Percentiles rank a stretch among this genome's conserved stretches.
Evolutionary conservation across 108 stramenopile species (phyloP).

Genomic region (Seminavis robusta): DNA sequence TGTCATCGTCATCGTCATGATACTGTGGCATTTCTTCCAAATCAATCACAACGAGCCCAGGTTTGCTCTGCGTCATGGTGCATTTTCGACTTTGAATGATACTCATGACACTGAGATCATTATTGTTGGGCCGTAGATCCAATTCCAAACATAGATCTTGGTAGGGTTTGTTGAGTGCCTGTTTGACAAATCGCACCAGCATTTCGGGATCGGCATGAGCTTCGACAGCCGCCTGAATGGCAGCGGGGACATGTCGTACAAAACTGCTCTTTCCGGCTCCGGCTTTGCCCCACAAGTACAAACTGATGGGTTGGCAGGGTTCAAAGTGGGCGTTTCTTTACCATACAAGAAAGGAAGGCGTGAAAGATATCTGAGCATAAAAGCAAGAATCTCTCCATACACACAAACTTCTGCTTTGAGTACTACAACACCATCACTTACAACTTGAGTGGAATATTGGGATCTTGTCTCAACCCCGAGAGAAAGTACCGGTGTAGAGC

Average conservation of each 20-base stretch:
- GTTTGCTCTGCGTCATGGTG: slow-evolving; percentile 64
- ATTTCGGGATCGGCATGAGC: slow-evolving; percentile 51
- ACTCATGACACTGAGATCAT: slow-evolving; percentile 70
- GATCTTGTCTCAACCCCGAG: slow-evolving; percentile 26
- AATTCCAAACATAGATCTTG: slow-evolving; percentile 43
- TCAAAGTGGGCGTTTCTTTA: slow-evolving; percentile 53
- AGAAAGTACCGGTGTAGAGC: slow-evolving; percentile 31
- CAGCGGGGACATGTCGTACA: slow-evolving; percentile 44
- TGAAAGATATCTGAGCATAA: background rate
- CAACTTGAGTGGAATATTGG: slow-evolving; percentile 25
- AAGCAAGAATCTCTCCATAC: background rate
- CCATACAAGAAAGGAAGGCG: background rate
- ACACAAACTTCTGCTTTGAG: background rate
- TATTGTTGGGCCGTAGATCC: slow-evolving; percentile 73
- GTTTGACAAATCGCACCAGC: slow-evolving; percentile 66
- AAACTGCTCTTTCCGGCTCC: slow-evolving; percentile 63
- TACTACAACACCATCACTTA: slow-evolving; percentile 6
- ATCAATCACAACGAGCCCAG: slow-evolving; percentile 56
- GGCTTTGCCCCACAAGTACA: slow-evolving; percentile 63
- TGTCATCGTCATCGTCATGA: slow-evolving; percentile 11
- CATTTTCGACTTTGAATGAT: slow-evolving; percentile 68
- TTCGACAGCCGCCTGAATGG: slow-evolving; percentile 43
- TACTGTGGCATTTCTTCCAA: slow-evolving; percentile 60
- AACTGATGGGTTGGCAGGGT: slow-evolving; percentile 48
- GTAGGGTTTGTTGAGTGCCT: slow-evolving; percentile 67